Conservation (phyloP, 345 rosid genomes). For the Citrus medica region DNA sequence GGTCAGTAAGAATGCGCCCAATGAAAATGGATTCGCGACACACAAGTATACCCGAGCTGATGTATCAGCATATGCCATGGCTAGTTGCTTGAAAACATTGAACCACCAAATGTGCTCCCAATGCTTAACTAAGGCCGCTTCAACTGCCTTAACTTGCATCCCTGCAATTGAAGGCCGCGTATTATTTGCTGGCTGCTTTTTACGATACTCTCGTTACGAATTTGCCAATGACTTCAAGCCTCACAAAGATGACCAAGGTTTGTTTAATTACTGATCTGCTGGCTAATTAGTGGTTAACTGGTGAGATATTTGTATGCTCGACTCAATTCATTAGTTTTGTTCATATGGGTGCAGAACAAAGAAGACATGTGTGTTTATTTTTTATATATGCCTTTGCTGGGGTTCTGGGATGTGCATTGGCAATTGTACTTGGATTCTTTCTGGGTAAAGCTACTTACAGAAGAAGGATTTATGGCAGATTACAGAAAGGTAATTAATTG, state of each 20-base stretch:
- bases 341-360: neutral
- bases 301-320: neutral
- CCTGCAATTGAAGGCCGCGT: slow-evolving; percentile 44
- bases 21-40: slow-evolving; percentile 26
- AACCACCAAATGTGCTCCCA: slow-evolving; percentile 26
- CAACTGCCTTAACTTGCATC: slow-evolving; percentile 31
- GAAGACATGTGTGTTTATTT: too few relatives aligned
- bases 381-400: neutral
- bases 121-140: slow-evolving; percentile 38
- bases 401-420: slow-evolving; percentile 10
- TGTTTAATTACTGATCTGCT: neutral
- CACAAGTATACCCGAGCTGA: neutral
- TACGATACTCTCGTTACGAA: slow-evolving; percentile 38
- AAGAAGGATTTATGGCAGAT: neutral
- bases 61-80: slow-evolving; percentile 34
- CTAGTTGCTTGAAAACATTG: slow-evolving; percentile 40
- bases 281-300: neutral
- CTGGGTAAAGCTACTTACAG: slow-evolving; percentile 21
- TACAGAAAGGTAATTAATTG: slow-evolving; percentile 6
- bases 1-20: slow-evolving; percentile 26
- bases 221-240: slow-evolving; percentile 22
- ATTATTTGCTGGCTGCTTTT: slow-evolving; percentile 46
- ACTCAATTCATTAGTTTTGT: neutral
- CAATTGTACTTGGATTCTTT: slow-evolving; percentile 25
- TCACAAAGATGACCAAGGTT: neutral